These are phyloP conservation scores for Podospora anserina DNA, from an alignment of 495 filamentous ascomycete genomes.

Conservation along the genomic window DNA sequence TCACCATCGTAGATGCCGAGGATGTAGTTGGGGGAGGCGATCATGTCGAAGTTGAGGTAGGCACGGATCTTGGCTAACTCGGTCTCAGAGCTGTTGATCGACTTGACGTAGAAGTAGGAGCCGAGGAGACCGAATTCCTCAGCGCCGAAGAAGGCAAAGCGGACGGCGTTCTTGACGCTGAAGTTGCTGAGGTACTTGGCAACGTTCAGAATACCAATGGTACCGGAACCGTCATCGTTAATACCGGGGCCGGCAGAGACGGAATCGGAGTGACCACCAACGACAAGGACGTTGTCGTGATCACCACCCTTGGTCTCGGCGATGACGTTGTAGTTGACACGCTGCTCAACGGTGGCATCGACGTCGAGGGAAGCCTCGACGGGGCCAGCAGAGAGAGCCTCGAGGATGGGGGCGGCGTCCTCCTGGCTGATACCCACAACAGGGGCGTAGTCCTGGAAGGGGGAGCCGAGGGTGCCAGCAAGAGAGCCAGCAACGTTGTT, in stretches of 20 bases:
- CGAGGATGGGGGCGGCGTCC: constrained; percentile 50
- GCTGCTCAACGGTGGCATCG: constrained; percentile 44
- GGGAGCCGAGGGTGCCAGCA: constrained; percentile 53
- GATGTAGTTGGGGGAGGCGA: constrained; percentile 68
- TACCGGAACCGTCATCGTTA: constrained; percentile 56
- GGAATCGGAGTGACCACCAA: constrained; percentile 69
- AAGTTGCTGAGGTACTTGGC: constrained; percentile 59
- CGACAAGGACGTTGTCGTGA: constrained; percentile 58
- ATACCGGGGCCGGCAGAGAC: constrained; percentile 58
- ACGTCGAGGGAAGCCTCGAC: constrained; percentile 25
- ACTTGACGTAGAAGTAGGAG: constrained; percentile 54
- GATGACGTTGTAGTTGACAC: constrained; percentile 62
- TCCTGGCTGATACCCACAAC: constrained; percentile 52
- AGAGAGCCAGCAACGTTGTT: constrained; percentile 58
- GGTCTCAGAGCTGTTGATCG: constrained; percentile 36
- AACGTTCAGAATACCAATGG: constrained; percentile 60
- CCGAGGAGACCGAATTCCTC: constrained; percentile 68
- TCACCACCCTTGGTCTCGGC: constrained; percentile 64
- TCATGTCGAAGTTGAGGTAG: constrained; percentile 80
- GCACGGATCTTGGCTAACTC: constrained; percentile 56
- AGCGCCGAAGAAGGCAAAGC: constrained; percentile 67
- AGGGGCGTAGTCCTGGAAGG: constrained; percentile 48
- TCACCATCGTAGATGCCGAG: constrained; percentile 71
- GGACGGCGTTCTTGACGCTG: constrained; percentile 61
- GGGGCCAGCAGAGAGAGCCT: constrained; percentile 36